phyloP scores from a whole-genome alignment of 495 filamentous ascomycete species.

The Elaphomyces granulatus region DNA sequence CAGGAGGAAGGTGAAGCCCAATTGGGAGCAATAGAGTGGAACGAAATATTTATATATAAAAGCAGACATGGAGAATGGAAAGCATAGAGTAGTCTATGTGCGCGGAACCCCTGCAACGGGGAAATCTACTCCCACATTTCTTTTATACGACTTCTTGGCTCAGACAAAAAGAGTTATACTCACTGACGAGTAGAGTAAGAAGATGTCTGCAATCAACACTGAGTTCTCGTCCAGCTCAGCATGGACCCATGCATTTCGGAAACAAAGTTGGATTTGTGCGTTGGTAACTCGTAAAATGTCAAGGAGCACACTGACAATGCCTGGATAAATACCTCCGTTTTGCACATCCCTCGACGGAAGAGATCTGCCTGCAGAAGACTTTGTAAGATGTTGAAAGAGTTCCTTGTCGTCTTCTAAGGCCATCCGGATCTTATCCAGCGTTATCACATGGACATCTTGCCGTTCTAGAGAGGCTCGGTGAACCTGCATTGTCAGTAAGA shows the following conservation, averaged over 20 bases:
- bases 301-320: not conserved
- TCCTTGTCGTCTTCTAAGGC: constrained; percentile 1
- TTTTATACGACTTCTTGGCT: not conserved
- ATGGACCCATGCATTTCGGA: too few species aligned
- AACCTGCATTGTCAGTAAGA: not conserved
- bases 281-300: not conserved
- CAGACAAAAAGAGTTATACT: not conserved
- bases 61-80: too few species aligned
- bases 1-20: too few species aligned
- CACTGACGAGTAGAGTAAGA: not conserved
- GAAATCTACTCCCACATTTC: not conserved
- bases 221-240: too few species aligned
- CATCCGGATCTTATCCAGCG: not conserved
- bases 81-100: too few species aligned
- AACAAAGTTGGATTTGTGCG: not conserved
- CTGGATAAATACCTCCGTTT: not conserved
- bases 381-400: not conserved
- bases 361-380: not conserved
- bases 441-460: not conserved
- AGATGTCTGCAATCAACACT: not conserved
- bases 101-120: not conserved
- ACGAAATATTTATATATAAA: too few species aligned
- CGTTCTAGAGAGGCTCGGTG: not conserved
- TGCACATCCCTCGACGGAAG: not conserved
- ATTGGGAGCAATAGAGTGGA: too few species aligned